Conservation (phyloP, 2,329 filamentous ascomycete species). For the Cordyceps cateniannulata region DNA sequence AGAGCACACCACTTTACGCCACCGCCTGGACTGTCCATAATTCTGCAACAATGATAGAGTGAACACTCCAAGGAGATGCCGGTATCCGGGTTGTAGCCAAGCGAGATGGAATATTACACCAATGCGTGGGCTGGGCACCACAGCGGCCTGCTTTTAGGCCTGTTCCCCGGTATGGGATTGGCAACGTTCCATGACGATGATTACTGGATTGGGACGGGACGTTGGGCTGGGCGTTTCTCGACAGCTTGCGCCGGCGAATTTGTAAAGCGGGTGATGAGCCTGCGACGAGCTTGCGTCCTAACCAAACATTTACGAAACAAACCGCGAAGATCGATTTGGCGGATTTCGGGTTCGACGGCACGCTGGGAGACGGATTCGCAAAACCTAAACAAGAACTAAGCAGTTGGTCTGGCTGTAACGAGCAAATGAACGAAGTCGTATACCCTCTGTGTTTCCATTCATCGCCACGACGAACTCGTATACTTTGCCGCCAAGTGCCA, state of each 20-base stretch:
- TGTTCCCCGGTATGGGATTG: conserved; percentile 2
- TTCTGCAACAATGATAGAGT: conserved; percentile 4
- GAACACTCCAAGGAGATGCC: conserved; percentile 6
- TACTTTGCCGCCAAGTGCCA: background rate
- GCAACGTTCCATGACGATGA: conserved; percentile 1
- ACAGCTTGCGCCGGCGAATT: background rate
- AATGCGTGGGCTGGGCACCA: background rate
- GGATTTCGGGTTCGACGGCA: background rate
- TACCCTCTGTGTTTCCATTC: background rate
- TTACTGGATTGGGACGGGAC: background rate
- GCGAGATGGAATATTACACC: background rate
- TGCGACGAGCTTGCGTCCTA: background rate
- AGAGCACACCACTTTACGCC: background rate
- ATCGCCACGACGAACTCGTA: background rate
- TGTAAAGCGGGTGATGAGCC: background rate
- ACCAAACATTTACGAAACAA: conserved; percentile 6
- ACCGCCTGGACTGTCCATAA: conserved; percentile 1
- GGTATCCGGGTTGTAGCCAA: conserved; percentile 1
- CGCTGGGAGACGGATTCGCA: background rate
- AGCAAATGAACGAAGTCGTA: background rate
- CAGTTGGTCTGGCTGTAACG: background rate
- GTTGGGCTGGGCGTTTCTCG: background rate
- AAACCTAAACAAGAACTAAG: background rate
- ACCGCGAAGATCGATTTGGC: background rate
- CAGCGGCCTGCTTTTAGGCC: background rate